phyloP scores from a whole-genome alignment of 2,329 filamentous ascomycete species.

The Exophiala calicioides region DNA sequence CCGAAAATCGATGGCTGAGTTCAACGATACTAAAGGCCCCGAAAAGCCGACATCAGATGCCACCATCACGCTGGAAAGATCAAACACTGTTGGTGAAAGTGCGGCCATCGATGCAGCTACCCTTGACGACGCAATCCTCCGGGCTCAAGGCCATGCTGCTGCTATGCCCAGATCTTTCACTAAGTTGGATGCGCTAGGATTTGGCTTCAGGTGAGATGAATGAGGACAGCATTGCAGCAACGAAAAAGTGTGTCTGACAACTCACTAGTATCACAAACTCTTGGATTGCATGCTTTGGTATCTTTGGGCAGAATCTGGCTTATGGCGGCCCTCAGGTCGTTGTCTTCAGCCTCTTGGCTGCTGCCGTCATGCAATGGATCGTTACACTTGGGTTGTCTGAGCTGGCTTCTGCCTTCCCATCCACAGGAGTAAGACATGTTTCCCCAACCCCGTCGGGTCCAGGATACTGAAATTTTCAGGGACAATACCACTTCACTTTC shows the following conservation, averaged over 20 bases:
- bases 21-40: too few species aligned
- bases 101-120: too few species aligned
- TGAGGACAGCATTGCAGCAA: too few species aligned
- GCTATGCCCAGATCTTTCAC: background rate
- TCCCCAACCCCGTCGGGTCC: background rate
- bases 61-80: too few species aligned
- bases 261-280: background rate
- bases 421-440: constrained; percentile 26
- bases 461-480: background rate
- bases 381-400: constrained; percentile 33
- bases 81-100: too few species aligned
- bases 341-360: constrained; percentile 32
- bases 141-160: background rate
- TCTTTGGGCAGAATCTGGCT: constrained; percentile 12
- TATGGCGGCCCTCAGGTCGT: constrained; percentile 33
- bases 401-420: constrained; percentile 33
- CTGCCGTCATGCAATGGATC: constrained; percentile 27
- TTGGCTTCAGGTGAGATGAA: too few species aligned
- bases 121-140: background rate
- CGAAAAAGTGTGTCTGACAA: too few species aligned
- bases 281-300: background rate
- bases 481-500: constrained; percentile 29
- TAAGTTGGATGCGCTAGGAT: background rate
- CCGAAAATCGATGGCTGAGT: too few species aligned
- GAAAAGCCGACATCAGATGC: too few species aligned